These are phyloP conservation scores for Allium fistulosum DNA, from an alignment of 106 monocot species.

Conservation along the genomic window DNA sequence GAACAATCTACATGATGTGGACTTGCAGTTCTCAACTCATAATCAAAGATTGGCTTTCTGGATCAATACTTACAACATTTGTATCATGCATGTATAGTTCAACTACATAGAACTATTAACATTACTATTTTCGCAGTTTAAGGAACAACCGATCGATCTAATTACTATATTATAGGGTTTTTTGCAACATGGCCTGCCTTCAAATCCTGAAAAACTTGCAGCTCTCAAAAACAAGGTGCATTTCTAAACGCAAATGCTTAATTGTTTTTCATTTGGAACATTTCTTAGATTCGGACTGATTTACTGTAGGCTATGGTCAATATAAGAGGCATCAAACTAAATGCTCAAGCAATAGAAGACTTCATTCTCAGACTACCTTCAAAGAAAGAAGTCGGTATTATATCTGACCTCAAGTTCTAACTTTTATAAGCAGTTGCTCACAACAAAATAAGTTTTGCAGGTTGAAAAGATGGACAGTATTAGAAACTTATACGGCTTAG, in stretches of 20 bases:
- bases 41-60: conserved; percentile 81
- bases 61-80: conserved; percentile 82
- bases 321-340: conserved; percentile 54
- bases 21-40: conserved; percentile 49
- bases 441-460: background rate
- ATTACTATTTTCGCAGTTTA: background rate
- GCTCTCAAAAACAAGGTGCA: conserved; percentile 62
- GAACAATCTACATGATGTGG: conserved; percentile 39
- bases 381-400: conserved; percentile 31
- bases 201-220: conserved; percentile 42
- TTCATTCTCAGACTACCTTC: conserved; percentile 48
- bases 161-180: conserved; percentile 42
- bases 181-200: conserved; percentile 60
- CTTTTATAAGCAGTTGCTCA: too few species aligned
- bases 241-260: background rate
- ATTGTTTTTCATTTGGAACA: background rate
- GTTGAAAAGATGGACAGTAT: conserved; percentile 25
- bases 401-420: too few species aligned
- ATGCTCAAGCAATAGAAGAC: conserved; percentile 58
- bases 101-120: background rate
- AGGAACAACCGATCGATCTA: background rate
- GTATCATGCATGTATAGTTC: conserved; percentile 80
- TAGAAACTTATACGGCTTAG: conserved; percentile 29
- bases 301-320: conserved; percentile 45
- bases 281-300: background rate